Conservation (phyloP, 1,139 yeast genomes). For the Nakaseomyces nivariensis region DNA sequence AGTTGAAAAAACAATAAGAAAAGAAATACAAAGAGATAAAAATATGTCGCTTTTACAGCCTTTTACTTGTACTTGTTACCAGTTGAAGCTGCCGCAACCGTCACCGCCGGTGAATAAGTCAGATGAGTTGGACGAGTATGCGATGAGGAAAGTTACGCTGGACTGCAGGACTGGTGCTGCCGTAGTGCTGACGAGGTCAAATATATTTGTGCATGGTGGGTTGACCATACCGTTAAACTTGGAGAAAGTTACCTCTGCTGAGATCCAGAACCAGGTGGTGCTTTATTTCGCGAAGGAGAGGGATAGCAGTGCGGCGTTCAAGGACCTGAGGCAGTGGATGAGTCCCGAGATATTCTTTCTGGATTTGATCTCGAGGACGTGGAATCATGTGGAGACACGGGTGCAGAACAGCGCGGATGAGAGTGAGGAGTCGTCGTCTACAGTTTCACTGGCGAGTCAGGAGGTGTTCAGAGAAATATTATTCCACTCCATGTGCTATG, state of each 20-base stretch:
- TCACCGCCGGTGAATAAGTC: slow-evolving; percentile 6
- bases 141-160: slow-evolving; percentile 27
- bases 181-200: slow-evolving; percentile 47
- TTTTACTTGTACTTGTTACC: slow-evolving; percentile 29
- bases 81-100: slow-evolving; percentile 26
- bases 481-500: slow-evolving; percentile 47
- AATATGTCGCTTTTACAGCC: slow-evolving; percentile 32
- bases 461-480: slow-evolving; percentile 44
- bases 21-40: not conserved
- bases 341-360: slow-evolving; percentile 51
- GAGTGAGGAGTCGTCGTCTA: not conserved
- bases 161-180: slow-evolving; percentile 63
- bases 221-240: slow-evolving; percentile 50
- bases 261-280: slow-evolving; percentile 23
- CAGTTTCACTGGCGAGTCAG: not conserved
- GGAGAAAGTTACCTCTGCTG: slow-evolving; percentile 30
- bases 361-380: slow-evolving; percentile 46
- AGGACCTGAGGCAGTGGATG: slow-evolving; percentile 35
- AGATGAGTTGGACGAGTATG: slow-evolving; percentile 15
- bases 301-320: slow-evolving; percentile 16
- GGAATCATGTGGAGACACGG: slow-evolving; percentile 38
- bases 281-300: slow-evolving; percentile 22
- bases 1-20: not conserved
- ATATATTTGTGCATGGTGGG: slow-evolving; percentile 58
- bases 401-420: slow-evolving; percentile 3